Conservation (phyloP, 108 stramenopile genomes). For the Conticribra weissflogii region DNA sequence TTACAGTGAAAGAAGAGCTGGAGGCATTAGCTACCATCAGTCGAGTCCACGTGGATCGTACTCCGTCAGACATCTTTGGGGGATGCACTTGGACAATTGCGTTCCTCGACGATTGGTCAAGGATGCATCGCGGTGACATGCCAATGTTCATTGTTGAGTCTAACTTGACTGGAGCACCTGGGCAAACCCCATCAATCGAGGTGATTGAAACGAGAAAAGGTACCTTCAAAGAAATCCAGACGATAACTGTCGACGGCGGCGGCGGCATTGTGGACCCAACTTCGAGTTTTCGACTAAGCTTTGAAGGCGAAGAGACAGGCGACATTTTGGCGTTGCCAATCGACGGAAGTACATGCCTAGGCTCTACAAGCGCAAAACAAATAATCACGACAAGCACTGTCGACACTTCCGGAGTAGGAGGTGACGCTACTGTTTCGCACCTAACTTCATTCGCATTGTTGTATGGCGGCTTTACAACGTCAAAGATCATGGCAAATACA, state of each 20-base stretch:
- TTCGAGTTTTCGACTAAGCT: slow-evolving; percentile 44
- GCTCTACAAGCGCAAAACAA: slow-evolving; percentile 56
- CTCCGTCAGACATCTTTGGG: slow-evolving; percentile 39
- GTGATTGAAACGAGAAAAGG: slow-evolving; percentile 69
- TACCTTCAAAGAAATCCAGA: slow-evolving; percentile 70
- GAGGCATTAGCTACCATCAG: slow-evolving; percentile 56
- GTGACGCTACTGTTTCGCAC: slow-evolving; percentile 67
- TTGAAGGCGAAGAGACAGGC: slow-evolving; percentile 46
- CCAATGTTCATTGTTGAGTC: slow-evolving; percentile 42
- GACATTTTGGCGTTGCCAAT: slow-evolving; percentile 42
- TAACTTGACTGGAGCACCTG: slow-evolving; percentile 42
- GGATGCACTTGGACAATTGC: slow-evolving; percentile 78
- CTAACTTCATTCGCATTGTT: slow-evolving; percentile 52
- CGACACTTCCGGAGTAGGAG: slow-evolving; percentile 52
- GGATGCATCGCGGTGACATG: slow-evolving; percentile 57
- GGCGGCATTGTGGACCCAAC: slow-evolving; percentile 42
- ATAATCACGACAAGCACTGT: slow-evolving; percentile 62
- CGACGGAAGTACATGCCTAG: slow-evolving; percentile 49
- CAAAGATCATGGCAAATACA: slow-evolving; percentile 51
- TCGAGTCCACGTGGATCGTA: slow-evolving; percentile 41
- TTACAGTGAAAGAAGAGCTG: slow-evolving; percentile 56
- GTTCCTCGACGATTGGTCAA: slow-evolving; percentile 53
- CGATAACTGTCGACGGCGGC: slow-evolving; percentile 41
- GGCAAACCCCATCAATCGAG: slow-evolving; percentile 44
- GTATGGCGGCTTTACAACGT: slow-evolving; percentile 59